Evolutionary conservation across 225 moss, liverwort and hornwort species (phyloP), one percentile per base, ranked within the genome.

Genomic region (Lunularia cruciata): DNA sequence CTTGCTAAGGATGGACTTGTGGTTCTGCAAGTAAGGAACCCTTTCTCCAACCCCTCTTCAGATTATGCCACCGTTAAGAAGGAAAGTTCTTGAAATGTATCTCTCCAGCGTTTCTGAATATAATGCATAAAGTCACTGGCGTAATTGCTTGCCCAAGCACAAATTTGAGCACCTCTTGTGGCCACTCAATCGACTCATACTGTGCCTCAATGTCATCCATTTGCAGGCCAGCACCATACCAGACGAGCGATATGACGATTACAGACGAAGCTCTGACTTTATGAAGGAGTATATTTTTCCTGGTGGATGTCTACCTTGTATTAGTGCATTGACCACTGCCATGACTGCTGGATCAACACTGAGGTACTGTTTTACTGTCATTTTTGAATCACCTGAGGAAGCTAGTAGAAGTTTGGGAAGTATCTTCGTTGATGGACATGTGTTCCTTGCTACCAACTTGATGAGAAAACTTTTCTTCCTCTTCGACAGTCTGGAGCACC

Each of bases 201-300:
- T 55, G 54, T 27, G 26, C n/a, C 57, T 32, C 4, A 51, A 25
- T 55, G 19, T 51, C 40, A 5, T 12, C 57, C 3, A 3, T 65
- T 35, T 53, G 32, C 81, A 92, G 92, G 84, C 85, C 23, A 85
- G 77, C 51, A 80, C 85, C 8, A 86, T 93, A 59, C 93, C 93
- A 5, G 90, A 90, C 66, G 88, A 88, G 68, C 80, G 93, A 60
- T 93, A 86, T 58, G 88, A 90, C 32, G 65, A 47, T 3, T 93
- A 90, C 57, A 58, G 88, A 16, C 72, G 65, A 35, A 93, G 90
- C 65, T 88, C 93, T 0, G 93, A 93, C 47, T 93, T 93, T 42
- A 84, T 93, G 0, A 90, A 88, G 63, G 93, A 93, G 71, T 93
- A 93, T 27, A 93, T 93, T 18, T 95, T 95, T 33, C 92, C 92